phyloP scores from a whole-genome alignment of 2,329 filamentous ascomycete species.

The Pezicula rhizophila region DNA sequence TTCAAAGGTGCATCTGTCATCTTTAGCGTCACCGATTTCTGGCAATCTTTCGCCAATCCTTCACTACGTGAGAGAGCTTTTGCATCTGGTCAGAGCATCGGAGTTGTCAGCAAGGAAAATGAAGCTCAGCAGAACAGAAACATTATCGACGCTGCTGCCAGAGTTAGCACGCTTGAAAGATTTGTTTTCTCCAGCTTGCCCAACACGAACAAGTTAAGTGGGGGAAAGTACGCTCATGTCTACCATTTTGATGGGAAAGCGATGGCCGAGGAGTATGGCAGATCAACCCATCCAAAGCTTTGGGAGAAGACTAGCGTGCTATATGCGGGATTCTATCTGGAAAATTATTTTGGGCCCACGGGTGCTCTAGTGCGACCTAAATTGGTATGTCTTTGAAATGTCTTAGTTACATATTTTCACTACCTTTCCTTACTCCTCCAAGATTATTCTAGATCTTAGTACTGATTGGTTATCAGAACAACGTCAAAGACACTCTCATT shows the following conservation, averaged over 20 bases:
- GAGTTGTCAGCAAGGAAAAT: constrained; percentile 9
- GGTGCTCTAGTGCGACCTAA: constrained; percentile 1
- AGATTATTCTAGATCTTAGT: neutral
- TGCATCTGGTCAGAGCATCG: neutral
- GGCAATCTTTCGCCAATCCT: constrained; percentile 8
- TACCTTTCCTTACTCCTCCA: neutral
- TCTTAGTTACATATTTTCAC: neutral
- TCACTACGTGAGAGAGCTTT: neutral
- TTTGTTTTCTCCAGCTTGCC: constrained; percentile 35
- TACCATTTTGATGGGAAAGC: constrained; percentile 38
- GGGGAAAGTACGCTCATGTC: constrained; percentile 34
- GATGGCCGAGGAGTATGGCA: constrained; percentile 25
- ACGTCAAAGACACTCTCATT: constrained; percentile 2
- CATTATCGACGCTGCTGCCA: constrained; percentile 29
- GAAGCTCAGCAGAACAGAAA: constrained; percentile 31
- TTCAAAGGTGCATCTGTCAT: constrained; percentile 5
- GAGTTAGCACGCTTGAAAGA: constrained; percentile 27
- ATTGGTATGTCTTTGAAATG: constrained; percentile 3
- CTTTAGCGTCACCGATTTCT: constrained; percentile 9
- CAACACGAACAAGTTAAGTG: constrained; percentile 29
- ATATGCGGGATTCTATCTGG: constrained; percentile 23
- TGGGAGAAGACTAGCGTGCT: constrained; percentile 26
- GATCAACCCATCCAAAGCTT: constrained; percentile 18
- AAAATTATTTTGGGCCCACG: constrained; percentile 5
- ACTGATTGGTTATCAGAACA: constrained; percentile 3